Evolutionary conservation across 2,329 filamentous ascomycete genomes (phyloP), one percentile per base, ranked within the genome.

Genomic region (Nemania sp.): DNA sequence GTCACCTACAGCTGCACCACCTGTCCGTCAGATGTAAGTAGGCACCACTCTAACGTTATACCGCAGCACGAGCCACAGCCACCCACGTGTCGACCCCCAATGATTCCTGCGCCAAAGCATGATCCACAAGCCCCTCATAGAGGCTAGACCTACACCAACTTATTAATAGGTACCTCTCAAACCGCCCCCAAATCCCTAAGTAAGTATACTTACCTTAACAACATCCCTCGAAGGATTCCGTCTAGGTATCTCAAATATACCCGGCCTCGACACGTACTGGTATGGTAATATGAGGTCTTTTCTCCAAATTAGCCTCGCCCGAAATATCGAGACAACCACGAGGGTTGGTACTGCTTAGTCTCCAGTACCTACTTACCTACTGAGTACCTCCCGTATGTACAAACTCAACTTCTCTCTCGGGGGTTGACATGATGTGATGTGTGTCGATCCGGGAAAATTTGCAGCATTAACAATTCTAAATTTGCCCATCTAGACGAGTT

Each of bases 161-260:
- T 68, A 68, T 68, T 68, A 68, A 68, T 68, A 54, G 52, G 51
- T 24, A 47, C n/a, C 61, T 63, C 51, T 51, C 66, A 69, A 70
- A 70, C 68, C 26, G 62, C 59, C 68, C 68, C 68, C 68, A 45
- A 66, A 67, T 67, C 64, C 67, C 58, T 51, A 53, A 53, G 35
- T 41, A 51, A 52, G n/a, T 35, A 60, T 57, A 11, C 51, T 24
- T 49, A 53, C 62, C 32, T 41, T 38, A 56, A 49, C 35, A 2
- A 26, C 52, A 3, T 38, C 56, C 54, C 15, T 38, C 47, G 61
- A 58, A 67, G 67, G 67, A 69, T 69, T 49, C 24, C 18, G 32
- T 51, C 22, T 61, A 45, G n/a, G n/a, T 45, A 68, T 66, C 64
- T 69, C 67, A 69, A 69, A 69, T 66, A 60, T 55, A 60, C 49